Evolutionary conservation across 2,329 filamentous ascomycete genomes (phyloP), one percentile per base, ranked within the genome.

Genomic region (Alternaria sp.): DNA sequence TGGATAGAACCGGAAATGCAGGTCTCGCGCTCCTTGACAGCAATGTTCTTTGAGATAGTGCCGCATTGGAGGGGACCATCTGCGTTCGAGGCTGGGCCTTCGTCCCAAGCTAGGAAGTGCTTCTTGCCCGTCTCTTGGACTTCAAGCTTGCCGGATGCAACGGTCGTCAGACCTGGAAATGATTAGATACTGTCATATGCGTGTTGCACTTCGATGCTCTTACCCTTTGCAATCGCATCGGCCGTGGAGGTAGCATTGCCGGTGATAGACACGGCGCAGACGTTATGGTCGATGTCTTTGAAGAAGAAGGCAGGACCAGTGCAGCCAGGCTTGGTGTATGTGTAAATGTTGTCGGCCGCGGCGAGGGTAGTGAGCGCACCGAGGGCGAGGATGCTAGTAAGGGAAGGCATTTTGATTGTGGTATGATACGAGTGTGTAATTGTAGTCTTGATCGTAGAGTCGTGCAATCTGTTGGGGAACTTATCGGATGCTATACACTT

Each of bases 311-410:
- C 42, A 2, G 22, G 12, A 7, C 56, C 51, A 3, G 3, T 32
- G 34, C 51, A 59, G 14, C 51, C 51, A 4, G 22, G n/a, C 22
- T 42, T 18, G 18, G 42, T 41, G 42, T 54, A 59, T 5, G 56
- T 59, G 34, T 59, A 59, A 18, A 59, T 48, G 42, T 59, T 54
- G 49, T 54, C 51, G 14, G 51, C 51, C 5, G 34, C 28, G 11
- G 26, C 51, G 3, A 39, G n/a, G 26, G 7, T 48, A 26, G 16
- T 24, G 4, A 59, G 34, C 5, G 56, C 26, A 4, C 52, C 38
- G 1, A 57, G 11, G 12, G 39, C 20, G 18, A 42, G 39, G 6
- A 42, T 22, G 39, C 5, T 24, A 16, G 11, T 24, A 2, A 22
- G 18, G 28, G 51, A 43, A 43, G 38, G 51, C 51, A 53, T 53